Percentiles rank a stretch among this genome's conserved stretches.
Evolutionary conservation across 2,329 filamentous ascomycete species (phyloP).

Genomic region (Hysterium pulicare): DNA sequence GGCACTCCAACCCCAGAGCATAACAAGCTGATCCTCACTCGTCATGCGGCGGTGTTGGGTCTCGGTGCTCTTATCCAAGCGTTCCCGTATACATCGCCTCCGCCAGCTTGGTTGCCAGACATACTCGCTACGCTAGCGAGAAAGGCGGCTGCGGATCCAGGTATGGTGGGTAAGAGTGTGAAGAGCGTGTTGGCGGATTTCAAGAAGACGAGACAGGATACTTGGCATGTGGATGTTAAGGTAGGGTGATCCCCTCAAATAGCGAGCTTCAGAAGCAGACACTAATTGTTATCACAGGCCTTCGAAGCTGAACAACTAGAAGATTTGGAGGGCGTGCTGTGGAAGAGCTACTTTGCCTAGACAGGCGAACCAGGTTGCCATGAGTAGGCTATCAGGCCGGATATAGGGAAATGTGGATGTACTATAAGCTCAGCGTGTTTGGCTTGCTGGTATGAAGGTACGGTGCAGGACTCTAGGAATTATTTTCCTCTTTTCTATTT

Average conservation of each 20-base stretch:
- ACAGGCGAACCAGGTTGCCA: no score
- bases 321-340: conserved; percentile 90
- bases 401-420: no score
- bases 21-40: conserved; percentile 72
- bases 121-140: conserved; percentile 81
- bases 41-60: conserved; percentile 89
- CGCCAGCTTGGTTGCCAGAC: conserved; percentile 90
- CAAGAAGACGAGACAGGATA: conserved; percentile 99
- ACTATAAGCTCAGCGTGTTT: no score
- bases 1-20: conserved; percentile 68
- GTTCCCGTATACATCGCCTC: conserved; percentile 92
- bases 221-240: conserved; percentile 97
- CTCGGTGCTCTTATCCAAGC: conserved; percentile 89
- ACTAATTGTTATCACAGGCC: conserved; percentile 47
- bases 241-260: conserved; percentile 50
- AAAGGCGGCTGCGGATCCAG: conserved; percentile 81
- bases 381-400: no score
- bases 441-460: no score
- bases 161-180: conserved; percentile 91
- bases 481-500: no score
- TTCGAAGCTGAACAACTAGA: conserved; percentile 92
- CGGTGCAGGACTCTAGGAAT: no score
- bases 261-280: conserved; percentile 10
- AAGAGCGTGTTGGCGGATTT: conserved; percentile 94
- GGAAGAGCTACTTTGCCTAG: conserved; percentile 98